Evolutionary conservation across 2,329 filamentous ascomycete genomes (phyloP).

Genomic region (Pyrenophora teres): DNA sequence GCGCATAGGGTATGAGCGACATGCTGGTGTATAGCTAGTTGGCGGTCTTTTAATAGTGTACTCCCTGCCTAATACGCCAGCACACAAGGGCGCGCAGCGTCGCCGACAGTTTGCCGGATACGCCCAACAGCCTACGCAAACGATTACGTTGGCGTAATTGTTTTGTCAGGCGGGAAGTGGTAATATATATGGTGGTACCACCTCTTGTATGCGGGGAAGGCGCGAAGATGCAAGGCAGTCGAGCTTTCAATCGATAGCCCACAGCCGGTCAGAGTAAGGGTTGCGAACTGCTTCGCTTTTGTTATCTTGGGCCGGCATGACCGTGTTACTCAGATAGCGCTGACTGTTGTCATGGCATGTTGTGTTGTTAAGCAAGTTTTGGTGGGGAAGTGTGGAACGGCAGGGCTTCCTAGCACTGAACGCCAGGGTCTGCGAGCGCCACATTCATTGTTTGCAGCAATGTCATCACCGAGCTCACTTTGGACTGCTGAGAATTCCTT

Average conservation of each 20-base stretch:
- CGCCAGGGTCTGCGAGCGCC: not conserved
- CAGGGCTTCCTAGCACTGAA: conserved; percentile 15
- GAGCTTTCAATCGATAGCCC: conserved; percentile 24
- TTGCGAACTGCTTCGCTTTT: conserved; percentile 18
- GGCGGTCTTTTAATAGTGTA: conserved; percentile 37
- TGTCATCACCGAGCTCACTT: too few relatives aligned
- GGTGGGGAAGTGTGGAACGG: conserved; percentile 20
- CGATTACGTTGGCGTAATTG: conserved; percentile 6
- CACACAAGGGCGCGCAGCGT: conserved; percentile 9
- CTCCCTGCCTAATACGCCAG: conserved; percentile 4
- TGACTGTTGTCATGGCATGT: conserved; percentile 27
- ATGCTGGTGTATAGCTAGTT: conserved; percentile 48
- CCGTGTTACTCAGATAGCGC: conserved; percentile 12
- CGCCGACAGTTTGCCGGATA: not conserved
- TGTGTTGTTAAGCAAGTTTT: conserved; percentile 26
- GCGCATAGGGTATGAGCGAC: conserved; percentile 78
- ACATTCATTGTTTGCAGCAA: too few relatives aligned
- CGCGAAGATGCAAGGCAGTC: conserved; percentile 12
- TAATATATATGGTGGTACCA: conserved; percentile 11
- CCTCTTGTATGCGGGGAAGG: conserved; percentile 30
- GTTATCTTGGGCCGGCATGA: conserved; percentile 17
- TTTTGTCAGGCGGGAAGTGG: not conserved
- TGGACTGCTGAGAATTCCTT: not conserved
- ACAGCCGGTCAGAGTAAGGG: conserved; percentile 9
- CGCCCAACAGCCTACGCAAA: conserved; percentile 1